Conservation (phyloP, 441 rosid species). For the Hura crepitans region DNA sequence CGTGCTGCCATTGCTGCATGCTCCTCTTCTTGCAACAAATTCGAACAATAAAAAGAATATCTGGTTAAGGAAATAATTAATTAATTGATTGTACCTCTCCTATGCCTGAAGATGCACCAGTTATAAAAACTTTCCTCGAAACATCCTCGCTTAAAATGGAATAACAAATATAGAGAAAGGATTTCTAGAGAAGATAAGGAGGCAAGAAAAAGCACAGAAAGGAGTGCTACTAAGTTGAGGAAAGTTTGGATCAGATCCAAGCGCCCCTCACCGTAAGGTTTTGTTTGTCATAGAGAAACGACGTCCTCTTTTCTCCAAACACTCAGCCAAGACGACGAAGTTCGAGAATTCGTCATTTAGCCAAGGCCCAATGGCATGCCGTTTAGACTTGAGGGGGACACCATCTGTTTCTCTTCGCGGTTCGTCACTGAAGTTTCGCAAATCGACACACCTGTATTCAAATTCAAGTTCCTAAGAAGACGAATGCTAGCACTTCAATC, state of each 20-base stretch:
- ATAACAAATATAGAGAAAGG: constrained; percentile 33
- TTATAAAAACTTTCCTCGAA: constrained; percentile 56
- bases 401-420: not conserved
- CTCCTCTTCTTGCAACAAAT: constrained; percentile 45
- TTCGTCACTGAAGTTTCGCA: not conserved
- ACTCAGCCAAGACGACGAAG: too few species aligned
- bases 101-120: constrained; percentile 76
- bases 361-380: too few species aligned
- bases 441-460: not conserved
- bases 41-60: too few species aligned
- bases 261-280: not conserved
- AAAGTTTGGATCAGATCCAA: constrained; percentile 56
- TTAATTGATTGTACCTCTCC: constrained; percentile 31
- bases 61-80: too few species aligned
- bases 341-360: too few species aligned
- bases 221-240: constrained; percentile 54
- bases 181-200: constrained; percentile 43
- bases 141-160: constrained; percentile 46
- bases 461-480: not conserved
- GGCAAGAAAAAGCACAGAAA: constrained; percentile 52
- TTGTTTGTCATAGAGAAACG: not conserved
- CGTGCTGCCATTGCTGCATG: constrained; percentile 42
- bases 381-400: not conserved
- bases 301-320: not conserved
- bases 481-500: not conserved